Percentiles rank a stretch among this genome's conserved stretches.
Evolutionary conservation across 139 green algal species (phyloP).

Genomic region (Picochlorum sp.): DNA sequence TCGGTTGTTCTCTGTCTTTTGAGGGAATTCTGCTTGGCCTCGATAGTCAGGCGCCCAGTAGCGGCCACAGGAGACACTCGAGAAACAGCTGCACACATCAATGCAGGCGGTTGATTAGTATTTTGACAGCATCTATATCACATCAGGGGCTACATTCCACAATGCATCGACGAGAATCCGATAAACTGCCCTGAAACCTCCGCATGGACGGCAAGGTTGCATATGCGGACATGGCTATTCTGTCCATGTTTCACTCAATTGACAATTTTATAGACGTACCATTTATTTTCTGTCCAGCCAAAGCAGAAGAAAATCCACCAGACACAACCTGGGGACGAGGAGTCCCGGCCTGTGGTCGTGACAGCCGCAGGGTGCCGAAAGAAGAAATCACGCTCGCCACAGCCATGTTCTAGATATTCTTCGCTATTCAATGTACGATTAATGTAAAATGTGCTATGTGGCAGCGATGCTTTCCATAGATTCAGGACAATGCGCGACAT

Average conservation of each 20-base stretch:
- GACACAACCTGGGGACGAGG: not conserved
- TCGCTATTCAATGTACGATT: too few relatives aligned
- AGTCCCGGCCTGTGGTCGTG: not conserved
- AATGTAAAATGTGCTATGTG: too few relatives aligned
- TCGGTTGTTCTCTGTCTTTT: constrained; percentile 46
- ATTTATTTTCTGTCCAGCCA: constrained; percentile 1
- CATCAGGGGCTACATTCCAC: too few relatives aligned
- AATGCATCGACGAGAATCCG: too few relatives aligned
- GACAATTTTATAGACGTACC: not conserved
- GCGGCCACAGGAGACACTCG: not conserved
- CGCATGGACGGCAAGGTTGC: too few relatives aligned
- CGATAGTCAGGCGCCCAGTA: constrained; percentile 7
- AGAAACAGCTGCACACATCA: not conserved
- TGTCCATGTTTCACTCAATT: too few relatives aligned
- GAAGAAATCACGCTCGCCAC: not conserved
- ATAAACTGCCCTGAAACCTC: too few relatives aligned
- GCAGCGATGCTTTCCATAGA: too few relatives aligned
- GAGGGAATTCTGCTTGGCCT: constrained; percentile 43
- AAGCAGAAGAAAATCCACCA: not conserved
- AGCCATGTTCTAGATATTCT: not conserved
- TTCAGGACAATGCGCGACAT: too few relatives aligned
- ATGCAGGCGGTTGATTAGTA: not conserved
- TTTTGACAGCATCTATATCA: too few relatives aligned
- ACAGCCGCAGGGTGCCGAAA: constrained; percentile 1
- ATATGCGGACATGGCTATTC: too few relatives aligned